A percentile compares a stretch with the other conserved stretches of the same genome.
Conservation (phyloP, 1,284 basidiomycete species). For the Stereum hirsutum region DNA sequence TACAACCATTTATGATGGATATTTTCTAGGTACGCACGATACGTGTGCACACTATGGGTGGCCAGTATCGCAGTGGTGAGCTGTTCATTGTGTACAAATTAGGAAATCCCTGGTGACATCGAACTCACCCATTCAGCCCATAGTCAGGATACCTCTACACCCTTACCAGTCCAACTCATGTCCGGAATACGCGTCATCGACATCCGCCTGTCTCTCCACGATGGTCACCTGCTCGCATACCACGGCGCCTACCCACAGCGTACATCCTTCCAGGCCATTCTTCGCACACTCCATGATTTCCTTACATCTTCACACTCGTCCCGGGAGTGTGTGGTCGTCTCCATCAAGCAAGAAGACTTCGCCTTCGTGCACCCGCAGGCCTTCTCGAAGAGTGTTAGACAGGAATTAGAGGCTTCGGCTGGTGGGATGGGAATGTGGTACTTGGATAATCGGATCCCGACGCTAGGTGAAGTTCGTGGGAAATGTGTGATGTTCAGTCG, state of each 20-base stretch:
- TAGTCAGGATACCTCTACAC: slow-evolving; percentile 49
- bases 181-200: slow-evolving; percentile 76
- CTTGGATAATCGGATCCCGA: slow-evolving; percentile 69
- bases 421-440: slow-evolving; percentile 69
- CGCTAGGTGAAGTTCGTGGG: slow-evolving; percentile 74
- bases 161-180: slow-evolving; percentile 49
- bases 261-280: slow-evolving; percentile 55
- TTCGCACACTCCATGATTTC: slow-evolving; percentile 54
- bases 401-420: slow-evolving; percentile 47
- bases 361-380: slow-evolving; percentile 28
- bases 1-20: slow-evolving; percentile 8
- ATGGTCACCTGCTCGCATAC: slow-evolving; percentile 61
- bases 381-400: slow-evolving; percentile 61
- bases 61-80: background rate
- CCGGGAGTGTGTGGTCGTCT: slow-evolving; percentile 73
- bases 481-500: slow-evolving; percentile 77
- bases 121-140: slow-evolving; percentile 74
- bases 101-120: slow-evolving; percentile 77
- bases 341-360: slow-evolving; percentile 79
- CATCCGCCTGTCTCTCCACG: slow-evolving; percentile 64
- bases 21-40: slow-evolving; percentile 57
- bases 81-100: slow-evolving; percentile 25
- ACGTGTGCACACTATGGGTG: slow-evolving; percentile 32
- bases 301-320: slow-evolving; percentile 46
- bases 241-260: slow-evolving; percentile 71